Base-by-base conservation (phyloP, 2,329 filamentous ascomycete species). In the Xylariaceae sp. region DNA sequence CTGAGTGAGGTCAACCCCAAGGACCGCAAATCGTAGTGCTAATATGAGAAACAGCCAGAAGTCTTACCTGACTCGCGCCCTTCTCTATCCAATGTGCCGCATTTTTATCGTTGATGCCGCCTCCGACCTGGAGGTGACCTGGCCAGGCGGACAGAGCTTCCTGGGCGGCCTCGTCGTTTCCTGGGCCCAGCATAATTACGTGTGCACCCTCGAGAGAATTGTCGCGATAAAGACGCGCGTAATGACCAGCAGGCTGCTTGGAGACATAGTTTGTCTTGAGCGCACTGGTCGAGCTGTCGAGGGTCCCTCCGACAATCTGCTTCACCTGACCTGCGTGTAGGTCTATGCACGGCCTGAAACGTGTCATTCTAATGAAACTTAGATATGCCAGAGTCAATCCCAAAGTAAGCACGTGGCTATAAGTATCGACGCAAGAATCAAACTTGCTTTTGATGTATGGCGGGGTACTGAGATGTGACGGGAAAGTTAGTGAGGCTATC, bases 281-380 rank as follows among this genome's bases (percentile, higher is more conserved):
- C 51, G 82, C 78, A 6, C 78, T 70, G 1, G 82, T 81, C 9
- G 79, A 70, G 67, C 81, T 81, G 73, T 88, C 87, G 56, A 99
- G 81, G 1, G 94, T 97, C 54, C 94, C 93, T 62, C 94, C 94
- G 39, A 99, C 92, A 63, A 99, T 99, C 72, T 99, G 94, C 77
- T 99, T 99, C 54, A 99, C 94, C 68, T 93, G 87, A 13, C 94
- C 94, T n/a, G 92, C 87, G 71, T 99, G 94, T 48, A 99, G 82
- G 74, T 99, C 94, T 71, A 99, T 97, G 68, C 94, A 99, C 17
- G 94, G 94, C 38, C 94, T 82, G 68, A 99, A 99, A 62, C 87
- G 85, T 2, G 94, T 97, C 94, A 99, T 96, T 41, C 57, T 74
- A 50, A n/a, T 11, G 12, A 6, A 36, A 31, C 45, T 28, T 28